phyloP scores from a whole-genome alignment of 176 grass and related monocot genomes.

The Musa beccarii region DNA sequence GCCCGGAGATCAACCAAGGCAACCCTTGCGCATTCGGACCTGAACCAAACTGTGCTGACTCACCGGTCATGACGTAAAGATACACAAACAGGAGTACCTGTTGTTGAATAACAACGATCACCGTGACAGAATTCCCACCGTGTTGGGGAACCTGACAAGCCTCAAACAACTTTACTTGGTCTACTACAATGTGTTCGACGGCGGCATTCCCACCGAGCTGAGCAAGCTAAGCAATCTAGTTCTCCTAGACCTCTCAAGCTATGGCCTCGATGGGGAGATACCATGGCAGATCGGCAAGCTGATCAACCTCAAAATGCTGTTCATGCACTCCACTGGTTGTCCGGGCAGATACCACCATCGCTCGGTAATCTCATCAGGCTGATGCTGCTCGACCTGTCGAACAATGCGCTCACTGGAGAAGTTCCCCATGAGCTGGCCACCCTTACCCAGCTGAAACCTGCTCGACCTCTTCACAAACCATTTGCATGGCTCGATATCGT shows the following conservation, averaged over 20 bases:
- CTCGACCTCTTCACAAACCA: conserved; percentile 95
- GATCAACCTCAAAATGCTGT: conserved; percentile 47
- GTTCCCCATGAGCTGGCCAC: conserved; percentile 45
- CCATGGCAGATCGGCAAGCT: conserved; percentile 54
- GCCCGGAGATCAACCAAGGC: no score
- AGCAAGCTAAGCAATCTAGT: conserved; percentile 34
- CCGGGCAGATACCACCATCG: conserved; percentile 46
- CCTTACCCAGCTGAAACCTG: conserved; percentile 36
- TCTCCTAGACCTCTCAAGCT: conserved; percentile 64
- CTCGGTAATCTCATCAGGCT: conserved; percentile 66
- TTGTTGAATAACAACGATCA: conserved; percentile 88
- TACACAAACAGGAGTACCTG: conserved; percentile 39
- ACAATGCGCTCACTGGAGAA: conserved; percentile 87
- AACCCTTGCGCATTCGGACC: no score
- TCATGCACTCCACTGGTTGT: conserved; percentile 74
- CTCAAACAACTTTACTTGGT: conserved; percentile 74
- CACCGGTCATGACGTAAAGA: no score
- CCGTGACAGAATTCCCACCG: conserved; percentile 44
- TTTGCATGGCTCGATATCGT: conserved; percentile 60
- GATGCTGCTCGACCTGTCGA: conserved; percentile 69
- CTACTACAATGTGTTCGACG: conserved; percentile 74
- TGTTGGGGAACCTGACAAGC: conserved; percentile 58
- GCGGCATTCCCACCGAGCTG: conserved; percentile 50
- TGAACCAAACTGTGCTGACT: no score
- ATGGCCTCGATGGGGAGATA: conserved; percentile 47